Evolutionary conservation across 345 rosid species (phyloP).

Genomic region (Turritis glabra): DNA sequence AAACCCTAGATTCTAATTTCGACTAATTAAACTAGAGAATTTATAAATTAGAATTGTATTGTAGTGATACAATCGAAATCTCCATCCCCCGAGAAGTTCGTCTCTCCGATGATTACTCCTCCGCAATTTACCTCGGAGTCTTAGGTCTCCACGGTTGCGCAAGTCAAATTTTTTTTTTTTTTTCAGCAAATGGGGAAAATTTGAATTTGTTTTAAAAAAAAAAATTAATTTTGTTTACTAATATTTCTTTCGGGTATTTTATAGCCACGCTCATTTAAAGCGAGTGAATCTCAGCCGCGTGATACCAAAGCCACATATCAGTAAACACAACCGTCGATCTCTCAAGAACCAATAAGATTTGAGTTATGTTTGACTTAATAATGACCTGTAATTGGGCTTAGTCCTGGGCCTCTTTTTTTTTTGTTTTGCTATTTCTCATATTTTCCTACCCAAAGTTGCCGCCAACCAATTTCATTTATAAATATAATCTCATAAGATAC

Average conservation of each 20-base stretch:
- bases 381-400: background rate
- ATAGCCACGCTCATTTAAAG: background rate
- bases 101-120: constrained; percentile 28
- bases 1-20: constrained; percentile 21
- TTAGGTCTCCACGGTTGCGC: constrained; percentile 2
- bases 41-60: background rate
- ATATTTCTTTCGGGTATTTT: background rate
- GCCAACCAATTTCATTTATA: constrained; percentile 7
- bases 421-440: background rate
- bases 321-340: constrained; percentile 9
- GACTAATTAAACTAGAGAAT: background rate
- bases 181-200: background rate
- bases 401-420: background rate
- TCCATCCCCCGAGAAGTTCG: background rate
- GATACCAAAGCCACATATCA: background rate
- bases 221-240: too few relatives aligned
- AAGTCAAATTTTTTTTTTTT: too few relatives aligned
- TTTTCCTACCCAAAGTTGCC: constrained; percentile 30
- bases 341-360: background rate
- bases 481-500: background rate
- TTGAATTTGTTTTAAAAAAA: too few relatives aligned
- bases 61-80: background rate
- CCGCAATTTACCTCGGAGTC: constrained; percentile 10
- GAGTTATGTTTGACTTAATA: background rate
- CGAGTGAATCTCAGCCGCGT: background rate